Base-by-base conservation (phyloP, 2,329 filamentous ascomycete genomes). In the Colletotrichum liriopes region DNA sequence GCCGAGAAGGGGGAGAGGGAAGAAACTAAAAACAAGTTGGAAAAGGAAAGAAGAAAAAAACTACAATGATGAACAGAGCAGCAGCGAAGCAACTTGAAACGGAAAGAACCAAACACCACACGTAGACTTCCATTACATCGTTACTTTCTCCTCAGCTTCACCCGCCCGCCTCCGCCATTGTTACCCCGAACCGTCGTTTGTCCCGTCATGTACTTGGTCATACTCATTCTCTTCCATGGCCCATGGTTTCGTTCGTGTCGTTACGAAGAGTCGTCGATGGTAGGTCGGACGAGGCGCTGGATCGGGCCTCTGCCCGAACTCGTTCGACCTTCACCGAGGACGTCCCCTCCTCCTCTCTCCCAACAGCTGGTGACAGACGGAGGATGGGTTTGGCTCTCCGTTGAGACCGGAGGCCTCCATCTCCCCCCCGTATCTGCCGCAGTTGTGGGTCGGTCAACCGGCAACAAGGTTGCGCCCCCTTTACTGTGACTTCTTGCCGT, bases 401-500 rank as follows among this genome's bases (percentile, higher is more conserved):
- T 37, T 4, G 9, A 23, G 9, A 6, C 0, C 12, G 3, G n/a
- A n/a, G 23, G 52, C 29, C 18, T 7, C 5, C 29, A n/a, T 11
- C 5, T 14, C 32, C 35, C 43, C 14, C 6, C 14, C 6, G 20
- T 56, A 18, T 39, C 11, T 39, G n/a, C 12, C 20, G 32, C 3
- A 16, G 35, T 23, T 20, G 14, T 56, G 12, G 6, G 20, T 23
- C 20, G 20, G 35, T 35, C 35, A n/a, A 20, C 20, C 14, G 4
- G 35, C 20, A 39, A 2, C 20, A 56, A 5, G 14, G 32, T 23
- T 39, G 14, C 45, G 16, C 9, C 20, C 5, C 39, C 23, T 47
- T 71, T 76, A 78, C 62, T 78, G 77, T 32, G 77, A 81, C 82
- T 87, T 87, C 77, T 86, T 84, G 39, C 79, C 81, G 52, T 79